Evolutionary conservation across 371 early-diverging fungal genomes (phyloP), one percentile per base, ranked within the genome.

Genomic region (Phascolomyces articulosus): DNA sequence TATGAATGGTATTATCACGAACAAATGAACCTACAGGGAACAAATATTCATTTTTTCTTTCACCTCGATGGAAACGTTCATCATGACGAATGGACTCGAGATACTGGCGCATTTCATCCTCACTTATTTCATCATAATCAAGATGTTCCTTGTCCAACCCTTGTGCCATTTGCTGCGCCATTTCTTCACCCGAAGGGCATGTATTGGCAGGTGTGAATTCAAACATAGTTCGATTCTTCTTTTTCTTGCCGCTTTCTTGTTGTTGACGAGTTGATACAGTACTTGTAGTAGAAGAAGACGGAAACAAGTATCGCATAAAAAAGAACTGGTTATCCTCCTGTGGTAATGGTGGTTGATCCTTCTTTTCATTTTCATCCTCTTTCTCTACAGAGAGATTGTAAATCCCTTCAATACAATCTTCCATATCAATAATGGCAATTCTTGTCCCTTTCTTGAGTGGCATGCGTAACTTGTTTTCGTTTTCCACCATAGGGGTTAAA

Each of bases 21-120:
- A 78, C 41, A 48, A 64, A 75, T n/a, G 60, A 61, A 16, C 69
- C 72, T 34, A 78, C 40, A 38, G 79, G 79, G 2, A 34, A 28
- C 40, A 76, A 70, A 10, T 54, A 27, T 15, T 41, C 58, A 15
- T 38, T 11, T 1, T 47, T 11, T 18, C 73, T 68, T 3, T 31
- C 15, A 38, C 68, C 69, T 6, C 71, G 61, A 15, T 63, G 48
- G 69, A 78, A 78, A 0, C 62, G 55, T 1, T 64, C 40, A 26
- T 73, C 68, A 4, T 71, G 49, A 23, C 71, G 73, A 51, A 70
- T 68, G 20, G 55, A n/a, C 9, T 64, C 18, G 11, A 78, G 64
- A 18, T 65, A 63, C 0, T 68, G 20, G 28, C 55, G 67, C 48
- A 73, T 61, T 1, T 75, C 65, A 1, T 60, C 18, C 0, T 51